Conservation (phyloP, 1,139 yeast species). For the Saccharomycopsis phalli region DNA sequence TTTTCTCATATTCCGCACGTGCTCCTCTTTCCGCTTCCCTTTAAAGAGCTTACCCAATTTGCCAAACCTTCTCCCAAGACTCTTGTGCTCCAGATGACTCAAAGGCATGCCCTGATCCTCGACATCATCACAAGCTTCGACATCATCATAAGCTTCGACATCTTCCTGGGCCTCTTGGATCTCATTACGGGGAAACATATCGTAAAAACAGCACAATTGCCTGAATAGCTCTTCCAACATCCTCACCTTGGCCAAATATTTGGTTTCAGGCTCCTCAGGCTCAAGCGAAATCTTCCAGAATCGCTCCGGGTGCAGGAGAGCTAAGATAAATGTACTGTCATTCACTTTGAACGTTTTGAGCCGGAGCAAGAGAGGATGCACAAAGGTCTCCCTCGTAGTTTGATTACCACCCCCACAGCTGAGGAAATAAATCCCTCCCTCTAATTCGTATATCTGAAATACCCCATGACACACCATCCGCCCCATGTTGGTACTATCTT, state of each 20-base stretch:
- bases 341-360: conserved; percentile 48
- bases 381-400: conserved; percentile 28
- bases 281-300: conserved; percentile 57
- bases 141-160: background rate
- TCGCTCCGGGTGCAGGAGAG: conserved; percentile 61
- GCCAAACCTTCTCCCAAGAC: background rate
- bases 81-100: too few species aligned
- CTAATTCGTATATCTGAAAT: conserved; percentile 55
- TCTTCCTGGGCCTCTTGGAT: background rate
- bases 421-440: conserved; percentile 54
- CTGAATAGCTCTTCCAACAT: conserved; percentile 34
- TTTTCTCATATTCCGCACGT: conserved; percentile 1
- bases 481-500: conserved; percentile 27
- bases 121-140: background rate
- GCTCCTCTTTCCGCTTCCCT: background rate
- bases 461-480: conserved; percentile 52
- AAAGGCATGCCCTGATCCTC: background rate
- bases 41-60: conserved; percentile 13
- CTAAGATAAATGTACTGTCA: conserved; percentile 47
- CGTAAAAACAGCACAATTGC: conserved; percentile 35
- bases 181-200: conserved; percentile 3
- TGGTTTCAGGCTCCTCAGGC: conserved; percentile 23
- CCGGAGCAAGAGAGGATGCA: conserved; percentile 59
- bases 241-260: conserved; percentile 29
- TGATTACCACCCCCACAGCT: conserved; percentile 41